These are phyloP conservation scores for Cadophora luteo-olivacea DNA, from an alignment of 2,329 filamentous ascomycete genomes.

Conservation along the genomic window DNA sequence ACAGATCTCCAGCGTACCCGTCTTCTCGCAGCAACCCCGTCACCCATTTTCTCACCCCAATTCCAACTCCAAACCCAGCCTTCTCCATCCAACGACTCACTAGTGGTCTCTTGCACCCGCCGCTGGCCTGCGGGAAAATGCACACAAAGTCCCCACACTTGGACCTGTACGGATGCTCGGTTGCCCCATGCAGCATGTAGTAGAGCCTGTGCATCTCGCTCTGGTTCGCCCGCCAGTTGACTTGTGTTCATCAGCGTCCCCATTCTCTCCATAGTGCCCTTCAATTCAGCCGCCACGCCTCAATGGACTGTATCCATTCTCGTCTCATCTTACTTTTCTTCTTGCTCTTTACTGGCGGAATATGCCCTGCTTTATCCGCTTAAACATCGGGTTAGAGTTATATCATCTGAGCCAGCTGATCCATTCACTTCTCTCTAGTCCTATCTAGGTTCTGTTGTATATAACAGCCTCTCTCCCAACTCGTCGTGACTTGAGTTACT, in stretches of 20 bases:
- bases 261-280: constrained; percentile 26
- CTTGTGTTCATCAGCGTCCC: constrained; percentile 26
- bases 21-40: constrained; percentile 15
- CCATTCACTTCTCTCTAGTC: constrained; percentile 23
- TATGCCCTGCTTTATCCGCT: constrained; percentile 39
- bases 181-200: constrained; percentile 27
- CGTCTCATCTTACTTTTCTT: constrained; percentile 28
- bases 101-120: constrained; percentile 17
- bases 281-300: constrained; percentile 40
- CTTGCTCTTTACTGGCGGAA: constrained; percentile 30
- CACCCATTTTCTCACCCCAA: constrained; percentile 10
- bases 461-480: constrained; percentile 29
- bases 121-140: constrained; percentile 28
- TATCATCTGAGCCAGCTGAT: constrained; percentile 42
- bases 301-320: constrained; percentile 28
- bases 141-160: constrained; percentile 24
- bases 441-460: constrained; percentile 30
- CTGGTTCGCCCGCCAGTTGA: constrained; percentile 23
- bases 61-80: constrained; percentile 2
- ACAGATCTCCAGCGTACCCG: neutral
- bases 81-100: constrained; percentile 9
- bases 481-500: constrained; percentile 18
- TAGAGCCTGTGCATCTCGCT: constrained; percentile 14
- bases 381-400: constrained; percentile 38
- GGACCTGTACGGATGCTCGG: constrained; percentile 30